phyloP scores from a whole-genome alignment of 1,284 basidiomycete genomes.

The Sporisorium exsertum region DNA sequence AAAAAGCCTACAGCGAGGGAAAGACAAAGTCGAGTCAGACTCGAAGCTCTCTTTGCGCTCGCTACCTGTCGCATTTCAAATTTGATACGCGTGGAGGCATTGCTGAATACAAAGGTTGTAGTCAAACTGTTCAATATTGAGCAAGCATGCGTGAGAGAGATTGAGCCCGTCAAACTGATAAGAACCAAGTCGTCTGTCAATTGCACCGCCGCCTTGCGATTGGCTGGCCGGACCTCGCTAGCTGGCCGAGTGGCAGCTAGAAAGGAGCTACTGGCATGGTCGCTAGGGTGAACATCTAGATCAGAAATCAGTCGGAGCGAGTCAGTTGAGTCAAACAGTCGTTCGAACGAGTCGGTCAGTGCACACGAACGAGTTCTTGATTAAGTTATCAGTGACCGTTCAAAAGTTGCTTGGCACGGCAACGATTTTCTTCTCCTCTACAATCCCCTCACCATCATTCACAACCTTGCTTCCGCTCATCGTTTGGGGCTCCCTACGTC shows the following conservation, averaged over 20 bases:
- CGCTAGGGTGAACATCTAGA: constrained; percentile 21
- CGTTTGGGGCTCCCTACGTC: not conserved
- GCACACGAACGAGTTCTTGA: constrained; percentile 1
- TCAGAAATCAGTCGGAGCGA: constrained; percentile 1
- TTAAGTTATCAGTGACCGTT: not conserved
- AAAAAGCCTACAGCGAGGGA: too few species aligned
- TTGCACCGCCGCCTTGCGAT: constrained; percentile 1
- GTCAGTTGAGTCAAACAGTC: not conserved
- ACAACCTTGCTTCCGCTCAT: not conserved
- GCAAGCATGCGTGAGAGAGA: constrained; percentile 3
- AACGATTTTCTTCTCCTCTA: not conserved
- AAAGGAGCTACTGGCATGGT: constrained; percentile 7
- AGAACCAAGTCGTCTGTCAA: not conserved
- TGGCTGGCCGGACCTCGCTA: constrained; percentile 8
- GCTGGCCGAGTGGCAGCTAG: not conserved
- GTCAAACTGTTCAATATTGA: not conserved
- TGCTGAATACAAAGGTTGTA: constrained; percentile 18
- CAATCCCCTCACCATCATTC: not conserved
- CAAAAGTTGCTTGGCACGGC: not conserved
- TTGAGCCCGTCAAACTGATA: constrained; percentile 35
- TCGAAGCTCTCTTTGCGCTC: not conserved
- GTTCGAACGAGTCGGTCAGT: constrained; percentile 5
- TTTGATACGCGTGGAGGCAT: constrained; percentile 13
- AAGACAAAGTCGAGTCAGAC: constrained; percentile 36
- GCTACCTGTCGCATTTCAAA: constrained; percentile 13